Base-by-base conservation (phyloP, 1,284 basidiomycete genomes). In the Cryptococcus deneoformans region DNA sequence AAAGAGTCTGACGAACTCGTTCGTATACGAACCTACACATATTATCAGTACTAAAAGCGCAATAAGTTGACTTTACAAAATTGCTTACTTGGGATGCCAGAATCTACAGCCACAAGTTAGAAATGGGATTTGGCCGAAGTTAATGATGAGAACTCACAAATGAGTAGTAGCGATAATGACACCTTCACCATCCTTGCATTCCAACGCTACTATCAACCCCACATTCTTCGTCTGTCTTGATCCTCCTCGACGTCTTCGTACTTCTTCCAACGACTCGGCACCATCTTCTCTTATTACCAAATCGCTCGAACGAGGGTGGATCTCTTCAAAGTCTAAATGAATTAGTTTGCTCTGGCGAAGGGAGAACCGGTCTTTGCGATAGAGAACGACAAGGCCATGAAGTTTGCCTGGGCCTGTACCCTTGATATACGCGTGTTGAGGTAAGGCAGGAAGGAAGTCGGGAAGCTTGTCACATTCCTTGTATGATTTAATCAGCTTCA, bases 181-280 rank as follows among this genome's bases (percentile, higher is more conserved):
- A 62, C 76, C 78, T 39, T 64, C 52, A 40, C 76, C 61, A 5
- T 78, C 73, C 5, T 74, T 70, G 51, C 79, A 79, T 64, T 81
- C 78, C 48, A 97, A 78, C 2, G 86, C 87, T 20, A 89, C 83
- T 16, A 95, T 76, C 47, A 86, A 82, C 0, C 84, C 90, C 54
- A 96, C 87, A 70, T 96, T 97, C 70, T 83, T 88, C 3, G 92
- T 96, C 52, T 79, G 79, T 68, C 89, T 87, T 61, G 85, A 88
- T 39, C 81, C 80, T 1, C 46, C 29, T 47, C 40, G 40, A 11
- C 16, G 12, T 56, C 72, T 60, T 52, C 63, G 60, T 29, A 29
- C 29, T 4, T 29, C 29, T 4, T 29, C 29, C 5, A 29, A 29
- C 29, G 29, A 29, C 29, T 29, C 29, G 29, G 29, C 5, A 29